Conservation (phyloP, 495 filamentous ascomycete genomes). For the Trichoderma orchidacearum region DNA sequence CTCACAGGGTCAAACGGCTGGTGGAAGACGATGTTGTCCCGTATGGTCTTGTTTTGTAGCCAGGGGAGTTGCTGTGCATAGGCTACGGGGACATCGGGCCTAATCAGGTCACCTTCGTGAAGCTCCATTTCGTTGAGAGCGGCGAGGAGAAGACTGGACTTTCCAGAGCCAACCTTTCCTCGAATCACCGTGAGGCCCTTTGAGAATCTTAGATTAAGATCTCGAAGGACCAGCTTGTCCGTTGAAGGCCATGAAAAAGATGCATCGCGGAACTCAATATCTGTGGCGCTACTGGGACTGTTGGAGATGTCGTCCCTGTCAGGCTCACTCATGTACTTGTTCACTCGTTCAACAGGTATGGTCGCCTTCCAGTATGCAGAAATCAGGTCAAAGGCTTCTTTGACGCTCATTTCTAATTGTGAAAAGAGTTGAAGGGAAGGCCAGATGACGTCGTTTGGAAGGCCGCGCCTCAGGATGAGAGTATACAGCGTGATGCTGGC, state of each 20-base stretch:
- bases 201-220: conserved; percentile 46
- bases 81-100: conserved; percentile 56
- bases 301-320: conserved; percentile 41
- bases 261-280: conserved; percentile 43
- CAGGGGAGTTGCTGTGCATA: conserved; percentile 82
- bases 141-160: conserved; percentile 67
- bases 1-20: conserved; percentile 61
- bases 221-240: conserved; percentile 41
- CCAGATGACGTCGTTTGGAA: conserved; percentile 68
- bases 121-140: conserved; percentile 68
- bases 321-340: conserved; percentile 72
- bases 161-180: conserved; percentile 69
- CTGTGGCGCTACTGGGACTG: conserved; percentile 11
- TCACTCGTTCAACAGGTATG: conserved; percentile 64
- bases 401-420: conserved; percentile 55
- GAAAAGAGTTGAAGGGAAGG: conserved; percentile 66
- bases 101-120: conserved; percentile 38
- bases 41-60: conserved; percentile 84
- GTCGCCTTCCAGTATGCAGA: conserved; percentile 59
- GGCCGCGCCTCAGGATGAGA: conserved; percentile 42
- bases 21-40: conserved; percentile 72
- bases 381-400: conserved; percentile 57
- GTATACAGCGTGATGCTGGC: conserved; percentile 71
- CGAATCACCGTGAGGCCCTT: conserved; percentile 47
- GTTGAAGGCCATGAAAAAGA: conserved; percentile 70